Conservation (phyloP, 2,329 filamentous ascomycete species). For the Diaporthe aspalathi region DNA sequence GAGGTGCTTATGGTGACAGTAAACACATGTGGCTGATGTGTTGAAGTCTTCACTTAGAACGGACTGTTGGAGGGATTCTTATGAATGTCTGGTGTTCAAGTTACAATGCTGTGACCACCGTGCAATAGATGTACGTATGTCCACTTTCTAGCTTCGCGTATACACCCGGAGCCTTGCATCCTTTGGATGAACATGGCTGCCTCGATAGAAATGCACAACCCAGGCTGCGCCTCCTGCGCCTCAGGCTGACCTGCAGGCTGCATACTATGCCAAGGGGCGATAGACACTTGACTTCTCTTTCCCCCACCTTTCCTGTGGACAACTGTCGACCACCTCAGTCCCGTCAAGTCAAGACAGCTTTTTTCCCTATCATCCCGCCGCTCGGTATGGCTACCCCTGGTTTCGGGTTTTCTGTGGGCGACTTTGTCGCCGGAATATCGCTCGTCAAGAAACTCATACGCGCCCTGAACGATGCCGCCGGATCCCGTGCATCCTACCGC, state of each 20-base stretch:
- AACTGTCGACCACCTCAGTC: too few species aligned
- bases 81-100: too few species aligned
- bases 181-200: too few species aligned
- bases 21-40: too few species aligned
- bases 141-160: too few species aligned
- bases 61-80: too few species aligned
- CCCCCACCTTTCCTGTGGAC: background rate
- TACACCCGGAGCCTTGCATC: too few species aligned
- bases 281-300: background rate
- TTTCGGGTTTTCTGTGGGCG: constrained; percentile 25
- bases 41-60: too few species aligned
- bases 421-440: background rate
- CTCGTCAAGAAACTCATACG: constrained; percentile 15
- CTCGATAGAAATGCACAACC: background rate
- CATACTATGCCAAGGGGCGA: background rate
- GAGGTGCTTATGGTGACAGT: too few species aligned
- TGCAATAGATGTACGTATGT: too few species aligned
- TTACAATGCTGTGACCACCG: too few species aligned
- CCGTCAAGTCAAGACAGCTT: background rate
- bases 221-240: background rate
- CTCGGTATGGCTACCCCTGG: constrained; percentile 7
- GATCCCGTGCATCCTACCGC: constrained; percentile 10
- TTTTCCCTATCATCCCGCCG: too few species aligned
- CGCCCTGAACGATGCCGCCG: constrained; percentile 9
- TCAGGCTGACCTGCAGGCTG: background rate